Evolutionary conservation across 352 stramenopile genomes (phyloP), one percentile per base, ranked within the genome.

Genomic region (Elongisporangium prolatum): DNA sequence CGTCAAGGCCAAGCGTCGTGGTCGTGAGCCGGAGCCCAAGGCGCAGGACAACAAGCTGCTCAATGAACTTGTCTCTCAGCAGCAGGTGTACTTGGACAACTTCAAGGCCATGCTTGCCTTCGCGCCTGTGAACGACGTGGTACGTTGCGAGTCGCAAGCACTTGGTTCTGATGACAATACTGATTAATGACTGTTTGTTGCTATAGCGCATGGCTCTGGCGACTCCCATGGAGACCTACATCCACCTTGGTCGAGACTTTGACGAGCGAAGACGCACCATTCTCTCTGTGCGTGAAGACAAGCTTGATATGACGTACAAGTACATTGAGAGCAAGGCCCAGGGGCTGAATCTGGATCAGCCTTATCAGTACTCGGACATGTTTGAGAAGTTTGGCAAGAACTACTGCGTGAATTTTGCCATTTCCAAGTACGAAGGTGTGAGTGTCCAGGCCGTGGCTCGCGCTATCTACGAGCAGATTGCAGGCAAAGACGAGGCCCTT

Each of bases 381-480:
- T 92, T 92, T 63, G 82, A 92, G 61, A 81, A 84, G 54, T 92
- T 89, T 38, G 82, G 82, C 59, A 92, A 92, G 63, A 77, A 80
- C 60, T 92, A 92, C 65, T 89, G 68, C 52, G 76, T 89, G 11
- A 77, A 89, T 60, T 89, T 92, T 52, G 69, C 74, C 28, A 83
- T 92, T 51, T 86, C 77, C 48, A 86, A 80, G 62, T 87, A 86
- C 68, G 80, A 92, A 20, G 80, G 70, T 21, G 77, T 89, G 4
- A 72, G 71, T 18, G 74, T 92, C 2, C 75, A 75, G 16, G 69
- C 88, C 34, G 77, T 89, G 21, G 79, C 76, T 18, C 75, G 80
- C 37, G 77, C 80, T 7, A 79, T 92, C 28, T 89, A 89, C 64
- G 72, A 89, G 25, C 77, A 89, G 65, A 84, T 89, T 54, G 74